These are phyloP conservation scores for Trichoderma citrinoviride DNA, from an alignment of 2,329 filamentous ascomycete genomes.

Conservation along the genomic window DNA sequence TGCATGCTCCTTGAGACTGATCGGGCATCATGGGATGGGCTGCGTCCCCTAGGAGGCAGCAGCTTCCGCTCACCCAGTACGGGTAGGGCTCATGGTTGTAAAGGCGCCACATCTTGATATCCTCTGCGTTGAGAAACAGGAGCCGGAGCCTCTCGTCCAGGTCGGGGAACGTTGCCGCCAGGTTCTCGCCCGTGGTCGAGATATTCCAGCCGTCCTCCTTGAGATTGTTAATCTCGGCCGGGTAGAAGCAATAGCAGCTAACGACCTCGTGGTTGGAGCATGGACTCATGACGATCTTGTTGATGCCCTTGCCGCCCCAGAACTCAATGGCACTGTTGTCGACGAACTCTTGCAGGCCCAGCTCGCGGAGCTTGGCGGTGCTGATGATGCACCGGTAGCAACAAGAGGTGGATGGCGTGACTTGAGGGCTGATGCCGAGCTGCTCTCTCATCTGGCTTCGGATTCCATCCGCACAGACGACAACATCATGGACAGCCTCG, in stretches of 20 bases:
- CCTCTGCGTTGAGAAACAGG: slow-evolving; percentile 56
- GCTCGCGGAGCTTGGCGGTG: slow-evolving; percentile 50
- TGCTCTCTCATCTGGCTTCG: slow-evolving; percentile 55
- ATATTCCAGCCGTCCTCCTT: slow-evolving; percentile 55
- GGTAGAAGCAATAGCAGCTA: slow-evolving; percentile 67
- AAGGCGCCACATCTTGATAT: slow-evolving; percentile 62
- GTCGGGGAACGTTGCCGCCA: slow-evolving; percentile 55
- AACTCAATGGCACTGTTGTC: slow-evolving; percentile 58
- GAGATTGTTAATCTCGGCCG: slow-evolving; percentile 55
- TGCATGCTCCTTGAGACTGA: slow-evolving; percentile 64
- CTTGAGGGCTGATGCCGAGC: slow-evolving; percentile 54
- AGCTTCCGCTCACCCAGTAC: slow-evolving; percentile 46
- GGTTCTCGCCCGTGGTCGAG: slow-evolving; percentile 50
- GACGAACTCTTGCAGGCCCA: slow-evolving; percentile 58
- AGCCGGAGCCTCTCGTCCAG: slow-evolving; percentile 53
- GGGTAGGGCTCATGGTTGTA: slow-evolving; percentile 46
- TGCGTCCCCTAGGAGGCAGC: slow-evolving; percentile 60
- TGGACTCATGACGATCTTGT: slow-evolving; percentile 66
- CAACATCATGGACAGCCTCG: slow-evolving; percentile 50
- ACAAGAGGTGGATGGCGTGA: slow-evolving; percentile 52
- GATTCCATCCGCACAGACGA: slow-evolving; percentile 62
- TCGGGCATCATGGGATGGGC: slow-evolving; percentile 67
- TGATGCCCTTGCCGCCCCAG: slow-evolving; percentile 60
- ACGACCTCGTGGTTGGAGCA: slow-evolving; percentile 59
- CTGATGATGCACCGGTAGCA: slow-evolving; percentile 60